Conservation (phyloP, 163 green algal genomes). For the Chlorella variabilis region DNA sequence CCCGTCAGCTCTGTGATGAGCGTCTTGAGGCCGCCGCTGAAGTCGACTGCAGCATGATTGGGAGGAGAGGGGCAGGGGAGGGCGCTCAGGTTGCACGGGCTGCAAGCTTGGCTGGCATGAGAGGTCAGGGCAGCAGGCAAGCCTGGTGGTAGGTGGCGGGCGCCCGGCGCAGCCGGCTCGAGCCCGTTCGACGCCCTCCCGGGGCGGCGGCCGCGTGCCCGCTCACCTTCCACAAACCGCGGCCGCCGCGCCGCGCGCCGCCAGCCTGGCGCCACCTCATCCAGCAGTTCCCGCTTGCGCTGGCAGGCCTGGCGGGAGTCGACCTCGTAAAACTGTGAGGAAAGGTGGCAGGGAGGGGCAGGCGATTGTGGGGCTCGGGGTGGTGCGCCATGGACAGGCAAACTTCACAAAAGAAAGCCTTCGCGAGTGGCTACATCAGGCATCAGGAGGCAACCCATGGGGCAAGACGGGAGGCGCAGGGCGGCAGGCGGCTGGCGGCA, state of each 20-base stretch:
- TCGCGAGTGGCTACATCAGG: not conserved
- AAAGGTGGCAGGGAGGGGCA: conserved; percentile 21
- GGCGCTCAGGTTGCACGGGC: too few species aligned
- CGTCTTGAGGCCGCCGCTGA: conserved; percentile 15
- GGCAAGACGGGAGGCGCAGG: too few species aligned
- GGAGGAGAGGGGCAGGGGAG: not conserved
- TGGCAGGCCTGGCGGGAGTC: conserved; percentile 67
- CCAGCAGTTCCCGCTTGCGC: conserved; percentile 65
- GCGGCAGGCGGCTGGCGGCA: too few species aligned
- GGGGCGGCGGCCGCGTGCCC: too few species aligned
- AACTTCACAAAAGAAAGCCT: too few species aligned
- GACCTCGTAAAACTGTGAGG: conserved; percentile 61
- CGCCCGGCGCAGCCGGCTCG: too few species aligned
- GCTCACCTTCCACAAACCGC: conserved; percentile 8
- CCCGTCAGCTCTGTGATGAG: conserved; percentile 58
- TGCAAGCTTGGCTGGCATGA: not conserved
- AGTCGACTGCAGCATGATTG: too few species aligned
- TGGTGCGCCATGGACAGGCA: not conserved
- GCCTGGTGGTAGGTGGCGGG: too few species aligned
- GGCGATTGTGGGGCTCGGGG: too few species aligned
- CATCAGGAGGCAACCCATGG: not conserved
- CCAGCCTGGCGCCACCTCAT: conserved; percentile 46
- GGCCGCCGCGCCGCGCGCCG: not conserved
- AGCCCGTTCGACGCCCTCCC: too few species aligned
- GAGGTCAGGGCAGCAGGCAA: too few species aligned